Base-by-base conservation (phyloP, 2,329 filamentous ascomycete genomes). In the Conoideocrella luteorostrata region DNA sequence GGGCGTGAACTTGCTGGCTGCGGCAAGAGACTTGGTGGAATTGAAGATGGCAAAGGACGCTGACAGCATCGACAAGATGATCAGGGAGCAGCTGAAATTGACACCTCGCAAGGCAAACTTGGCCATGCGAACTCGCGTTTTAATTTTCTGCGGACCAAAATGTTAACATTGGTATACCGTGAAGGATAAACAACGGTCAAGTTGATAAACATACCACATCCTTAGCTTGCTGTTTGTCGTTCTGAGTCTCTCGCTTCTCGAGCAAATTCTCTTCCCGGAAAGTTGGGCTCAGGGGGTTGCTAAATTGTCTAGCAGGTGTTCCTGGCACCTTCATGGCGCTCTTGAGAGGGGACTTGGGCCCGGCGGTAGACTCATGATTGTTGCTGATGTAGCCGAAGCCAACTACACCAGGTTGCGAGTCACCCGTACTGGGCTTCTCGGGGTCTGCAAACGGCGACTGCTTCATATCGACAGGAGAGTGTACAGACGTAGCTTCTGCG, bases 21-120 rank as follows among this genome's bases (percentile, higher is more conserved):
- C 59, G 26, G 89, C 80, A 2, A 98, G 72, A 13, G 68, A 43
- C 60, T 79, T 87, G 47, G 93, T 96, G 39, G 89, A 78, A 64
- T 93, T 88, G 79, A 98, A 98, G 64, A 98, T 90, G 53, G 82
- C 71, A 59, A 98, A 87, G 4, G 88, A 88, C n/a, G 88, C 79
- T 12, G 86, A 82, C 43, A 98, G 72, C 79, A 98, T 91, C 49
- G 89, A 75, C 46, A 98, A 77, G 52, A 98, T 88, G 61, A 98
- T 96, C 48, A 97, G 75, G 64, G 87, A 91, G 74, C 93, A 98
- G 65, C 88, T 89, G 66, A 98, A 97, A 75, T 91, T 96, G 68
- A 97, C 86, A 45, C 88, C 85, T 52, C 93, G 85, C n/a, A 98
- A 82, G 50, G 95, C 80, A 56, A 97, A 84, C 72, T 98, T 98